Percentiles rank a stretch among this genome's conserved stretches.
These are phyloP conservation scores for Plasmodium coatneyi DNA, from an alignment of 169 alveolate species.

Conservation along the genomic window DNA sequence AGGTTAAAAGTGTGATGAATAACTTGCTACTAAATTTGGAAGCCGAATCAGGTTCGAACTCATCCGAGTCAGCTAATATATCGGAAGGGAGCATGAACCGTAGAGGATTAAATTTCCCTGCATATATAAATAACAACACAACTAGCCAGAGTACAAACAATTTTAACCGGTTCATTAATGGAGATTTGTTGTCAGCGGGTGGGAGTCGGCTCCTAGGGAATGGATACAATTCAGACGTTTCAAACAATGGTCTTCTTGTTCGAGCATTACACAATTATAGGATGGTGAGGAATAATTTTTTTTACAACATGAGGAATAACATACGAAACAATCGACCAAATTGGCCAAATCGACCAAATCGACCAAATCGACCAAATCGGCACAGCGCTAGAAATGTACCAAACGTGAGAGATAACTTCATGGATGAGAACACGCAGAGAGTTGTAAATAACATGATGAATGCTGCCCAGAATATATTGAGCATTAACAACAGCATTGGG, in stretches of 20 bases:
- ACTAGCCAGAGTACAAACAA: background rate
- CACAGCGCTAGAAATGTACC: background rate
- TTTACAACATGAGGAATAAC: background rate
- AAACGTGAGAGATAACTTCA: background rate
- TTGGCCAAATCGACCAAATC: background rate
- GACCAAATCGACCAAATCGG: background rate
- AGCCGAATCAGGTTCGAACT: conserved; percentile 16
- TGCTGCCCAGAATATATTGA: conserved; percentile 21
- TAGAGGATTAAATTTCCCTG: background rate
- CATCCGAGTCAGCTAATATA: background rate
- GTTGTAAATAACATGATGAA: conserved; percentile 2
- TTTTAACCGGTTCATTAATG: background rate
- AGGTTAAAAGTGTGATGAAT: background rate
- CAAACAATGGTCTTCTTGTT: background rate
- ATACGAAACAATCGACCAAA: background rate
- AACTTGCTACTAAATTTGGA: conserved; percentile 3
- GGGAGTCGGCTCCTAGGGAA: conserved; percentile 1
- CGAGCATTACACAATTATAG: conserved; percentile 41
- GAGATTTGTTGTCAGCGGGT: background rate
- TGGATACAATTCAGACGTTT: conserved; percentile 15
- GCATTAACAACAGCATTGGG: background rate
- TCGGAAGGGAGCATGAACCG: background rate
- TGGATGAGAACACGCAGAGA: background rate
- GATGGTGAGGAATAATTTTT: conserved; percentile 16
- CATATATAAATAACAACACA: conserved; percentile 8